Evolutionary conservation across 345 rosid genomes (phyloP), one percentile per base, ranked within the genome.

Genomic region (Melastoma malabathricum): DNA sequence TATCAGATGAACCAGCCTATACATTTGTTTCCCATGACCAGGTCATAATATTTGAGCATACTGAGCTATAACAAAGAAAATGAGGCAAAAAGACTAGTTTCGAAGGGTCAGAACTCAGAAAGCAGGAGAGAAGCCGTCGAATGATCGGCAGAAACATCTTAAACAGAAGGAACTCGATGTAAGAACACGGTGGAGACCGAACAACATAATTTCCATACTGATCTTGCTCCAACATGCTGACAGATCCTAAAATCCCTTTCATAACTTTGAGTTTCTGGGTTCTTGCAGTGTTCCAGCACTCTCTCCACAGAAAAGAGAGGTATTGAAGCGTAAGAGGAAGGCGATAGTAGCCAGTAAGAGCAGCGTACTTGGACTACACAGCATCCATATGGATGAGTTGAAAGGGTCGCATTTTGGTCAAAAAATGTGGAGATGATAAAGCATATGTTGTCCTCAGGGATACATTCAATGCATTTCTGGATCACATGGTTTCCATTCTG

Each of bases 401-500:
- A 81, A 65, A 86, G 90, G 12, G 67, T 64, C 44, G 77, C 81
- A 52, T 80, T 87, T 58, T 80, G 77, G 49, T 80, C 81, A 47
- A 65, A 61, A 53, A 86, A 82, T 19, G 85, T 72, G 45, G 76
- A 66, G 49, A 85, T 58, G 57, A 85, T 72, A 55, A 82, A 82
- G 15, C 60, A 71, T 60, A 82, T 76, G 61, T 71, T 74, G 47
- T 77, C 82, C 51, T 75, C 55, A 0, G 81, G 78, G 55, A 85
- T 46, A 41, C 73, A 52, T 69, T 82, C 95, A 9, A 85, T 77
- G 71, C 89, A 85, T 71, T 85, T 85, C 59, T 85, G 95, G 49
- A 85, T 77, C 47, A 85, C 95, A 59, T 85, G 89, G 70, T 85
- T 85, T 29, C 95, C 95, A 55, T 85, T 85, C 67, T 85, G 95